Conservation (phyloP, 345 rosid genomes). For the Odontarrhena argentea region DNA sequence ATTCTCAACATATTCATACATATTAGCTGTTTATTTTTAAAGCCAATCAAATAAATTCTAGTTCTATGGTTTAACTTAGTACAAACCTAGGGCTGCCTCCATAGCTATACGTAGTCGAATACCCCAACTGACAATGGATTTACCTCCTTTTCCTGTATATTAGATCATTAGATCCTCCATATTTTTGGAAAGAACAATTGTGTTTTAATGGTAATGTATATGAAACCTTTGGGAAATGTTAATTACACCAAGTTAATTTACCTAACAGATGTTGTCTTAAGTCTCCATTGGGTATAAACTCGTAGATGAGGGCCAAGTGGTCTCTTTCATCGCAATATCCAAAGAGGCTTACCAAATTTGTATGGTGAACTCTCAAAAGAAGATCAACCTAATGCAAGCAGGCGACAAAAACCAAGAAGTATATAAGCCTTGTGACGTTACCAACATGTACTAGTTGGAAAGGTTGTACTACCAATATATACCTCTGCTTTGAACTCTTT, state of each 20-base stretch:
- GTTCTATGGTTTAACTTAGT: not conserved
- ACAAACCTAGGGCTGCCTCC: constrained; percentile 54
- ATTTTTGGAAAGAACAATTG: not conserved
- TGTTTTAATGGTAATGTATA: not conserved
- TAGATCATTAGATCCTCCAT: not conserved
- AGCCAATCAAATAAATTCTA: not conserved
- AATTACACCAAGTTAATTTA: not conserved
- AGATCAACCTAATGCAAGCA: constrained; percentile 44
- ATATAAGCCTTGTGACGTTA: not conserved
- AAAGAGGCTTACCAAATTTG: constrained; percentile 44
- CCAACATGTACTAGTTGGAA: not conserved
- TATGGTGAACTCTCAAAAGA: constrained; percentile 48
- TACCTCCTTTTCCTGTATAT: constrained; percentile 21
- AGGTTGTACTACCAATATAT: not conserved
- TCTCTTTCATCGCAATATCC: constrained; percentile 51
- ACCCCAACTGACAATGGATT: constrained; percentile 38
- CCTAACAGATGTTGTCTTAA: constrained; percentile 45
- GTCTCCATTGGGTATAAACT: constrained; percentile 47
- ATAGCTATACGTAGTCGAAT: constrained; percentile 44
- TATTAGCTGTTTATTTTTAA: not conserved
- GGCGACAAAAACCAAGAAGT: not conserved
- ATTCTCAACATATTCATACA: not conserved
- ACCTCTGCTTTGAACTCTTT: constrained; percentile 40
- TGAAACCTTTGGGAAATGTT: not conserved
- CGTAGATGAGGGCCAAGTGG: constrained; percentile 49